Evolutionary conservation across 768 basidiomycete genomes (phyloP), one percentile per base, ranked within the genome.

Genomic region (Agaricus sinodeliciosus): DNA sequence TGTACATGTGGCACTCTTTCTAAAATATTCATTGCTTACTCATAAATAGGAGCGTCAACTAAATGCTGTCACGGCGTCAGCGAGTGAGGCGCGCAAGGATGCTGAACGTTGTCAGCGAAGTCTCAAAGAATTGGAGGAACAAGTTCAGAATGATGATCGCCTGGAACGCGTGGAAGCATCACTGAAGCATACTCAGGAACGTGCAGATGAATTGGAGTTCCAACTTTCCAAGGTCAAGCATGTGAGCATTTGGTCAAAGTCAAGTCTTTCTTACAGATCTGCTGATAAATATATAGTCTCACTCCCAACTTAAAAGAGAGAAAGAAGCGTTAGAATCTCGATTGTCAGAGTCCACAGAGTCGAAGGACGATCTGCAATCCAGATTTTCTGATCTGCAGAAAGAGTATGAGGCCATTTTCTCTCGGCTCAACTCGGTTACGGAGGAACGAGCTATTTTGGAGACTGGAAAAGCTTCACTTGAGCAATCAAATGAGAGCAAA

Each of bases 141-240:
- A 89, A 58, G 84, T 93, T 18, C 82, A 91, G 65, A 84, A 79
- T 55, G 90, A 93, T 62, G 88, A 92, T 65, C 83, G 87, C 39
- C 82, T 83, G 13, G 90, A 90, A 57, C 76, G 76, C 40, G 68
- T 91, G 22, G 89, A 91, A 63, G 69, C 70, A 42, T 85, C 85
- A 7, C 69, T 93, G 43, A 84, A 84, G 62, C 83, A 90, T 60
- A 84, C 84, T 22, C 87, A 90, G 60, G 82, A 92, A 60, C 84
- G 85, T 50, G 85, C 85, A 4, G 89, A 88, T 55, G 88, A 90
- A 62, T 76, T 92, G 8, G 90, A 91, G 60, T 87, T 90, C 60
- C 87, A 87, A 61, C 70, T 93, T 16, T 82, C 84, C 11, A 89
- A 86, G 62, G 69, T 86, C 37, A 87, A 83, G 61, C 90, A 91